phyloP scores from a whole-genome alignment of 768 basidiomycete species.

The Rhizopogon roseolus region DNA sequence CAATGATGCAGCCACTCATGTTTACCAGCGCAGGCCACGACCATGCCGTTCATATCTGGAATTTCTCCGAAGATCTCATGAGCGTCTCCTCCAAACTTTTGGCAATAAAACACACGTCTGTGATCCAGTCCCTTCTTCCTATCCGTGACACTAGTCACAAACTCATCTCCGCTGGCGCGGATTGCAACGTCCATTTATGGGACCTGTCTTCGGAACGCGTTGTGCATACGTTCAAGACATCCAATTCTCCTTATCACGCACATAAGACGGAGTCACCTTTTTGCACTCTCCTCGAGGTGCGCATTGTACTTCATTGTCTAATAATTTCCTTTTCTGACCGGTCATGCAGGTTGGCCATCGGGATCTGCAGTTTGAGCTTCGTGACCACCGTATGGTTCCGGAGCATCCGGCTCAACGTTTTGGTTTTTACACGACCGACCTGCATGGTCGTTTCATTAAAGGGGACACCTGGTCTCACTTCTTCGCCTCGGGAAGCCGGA shows the following conservation, averaged over 20 bases:
- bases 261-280: constrained; percentile 33
- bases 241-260: constrained; percentile 40
- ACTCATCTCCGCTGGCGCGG: constrained; percentile 43
- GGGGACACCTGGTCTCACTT: constrained; percentile 26
- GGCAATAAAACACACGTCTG: constrained; percentile 37
- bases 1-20: constrained; percentile 34
- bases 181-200: constrained; percentile 40
- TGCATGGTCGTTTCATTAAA: constrained; percentile 41
- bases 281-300: constrained; percentile 42
- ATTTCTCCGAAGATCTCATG: constrained; percentile 28
- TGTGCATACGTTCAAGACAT: constrained; percentile 33
- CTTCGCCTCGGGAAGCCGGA: constrained; percentile 40
- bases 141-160: constrained; percentile 43
- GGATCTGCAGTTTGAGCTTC: constrained; percentile 50
- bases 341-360: constrained; percentile 38
- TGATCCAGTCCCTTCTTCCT: constrained; percentile 39
- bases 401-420: constrained; percentile 35
- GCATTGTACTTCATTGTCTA: not conserved
- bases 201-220: constrained; percentile 44
- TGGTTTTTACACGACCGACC: constrained; percentile 33
- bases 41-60: constrained; percentile 45
- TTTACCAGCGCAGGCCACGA: constrained; percentile 50
- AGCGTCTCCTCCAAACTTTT: constrained; percentile 26
- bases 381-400: constrained; percentile 38
- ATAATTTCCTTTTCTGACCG: not conserved